These are phyloP conservation scores for Circinella minor DNA, from an alignment of 371 early-diverging fungal genomes.

Conservation along the genomic window DNA sequence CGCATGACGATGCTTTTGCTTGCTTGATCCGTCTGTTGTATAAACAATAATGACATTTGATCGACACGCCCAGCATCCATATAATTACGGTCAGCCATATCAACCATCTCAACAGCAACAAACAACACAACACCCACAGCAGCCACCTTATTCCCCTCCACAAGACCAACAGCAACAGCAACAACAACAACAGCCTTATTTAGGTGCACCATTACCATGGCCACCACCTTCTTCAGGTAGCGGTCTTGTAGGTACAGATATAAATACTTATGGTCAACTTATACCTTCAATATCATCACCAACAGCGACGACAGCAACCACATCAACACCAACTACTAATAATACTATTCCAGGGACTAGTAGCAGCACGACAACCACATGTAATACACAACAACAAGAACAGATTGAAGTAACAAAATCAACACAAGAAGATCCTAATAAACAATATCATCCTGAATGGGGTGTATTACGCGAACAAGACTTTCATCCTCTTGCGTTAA, in stretches of 20 bases:
- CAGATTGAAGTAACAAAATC: not conserved
- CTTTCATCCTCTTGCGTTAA: constrained; percentile 48
- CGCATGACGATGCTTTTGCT: constrained; percentile 5
- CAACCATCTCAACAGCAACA: constrained; percentile 2
- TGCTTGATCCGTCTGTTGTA: constrained; percentile 5
- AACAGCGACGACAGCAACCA: not conserved
- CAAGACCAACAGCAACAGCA: constrained; percentile 10
- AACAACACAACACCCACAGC: not conserved
- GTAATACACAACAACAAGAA: not conserved
- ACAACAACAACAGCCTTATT: constrained; percentile 11
- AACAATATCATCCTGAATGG: constrained; percentile 48
- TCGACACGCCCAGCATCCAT: constrained; percentile 3
- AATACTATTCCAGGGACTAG: not conserved
- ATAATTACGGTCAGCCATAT: not conserved
- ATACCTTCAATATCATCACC: not conserved
- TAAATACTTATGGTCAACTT: not conserved
- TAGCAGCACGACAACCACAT: not conserved
- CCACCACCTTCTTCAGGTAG: constrained; percentile 7
- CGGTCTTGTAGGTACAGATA: not conserved
- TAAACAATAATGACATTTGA: constrained; percentile 14
- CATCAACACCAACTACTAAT: not conserved
- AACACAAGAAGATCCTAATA: constrained; percentile 1
- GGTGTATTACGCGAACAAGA: constrained; percentile 52
- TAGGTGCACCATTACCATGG: not conserved
- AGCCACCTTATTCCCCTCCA: not conserved